Base-by-base conservation (phyloP, 768 basidiomycete genomes). In the Tricholoma bakamatsutake region DNA sequence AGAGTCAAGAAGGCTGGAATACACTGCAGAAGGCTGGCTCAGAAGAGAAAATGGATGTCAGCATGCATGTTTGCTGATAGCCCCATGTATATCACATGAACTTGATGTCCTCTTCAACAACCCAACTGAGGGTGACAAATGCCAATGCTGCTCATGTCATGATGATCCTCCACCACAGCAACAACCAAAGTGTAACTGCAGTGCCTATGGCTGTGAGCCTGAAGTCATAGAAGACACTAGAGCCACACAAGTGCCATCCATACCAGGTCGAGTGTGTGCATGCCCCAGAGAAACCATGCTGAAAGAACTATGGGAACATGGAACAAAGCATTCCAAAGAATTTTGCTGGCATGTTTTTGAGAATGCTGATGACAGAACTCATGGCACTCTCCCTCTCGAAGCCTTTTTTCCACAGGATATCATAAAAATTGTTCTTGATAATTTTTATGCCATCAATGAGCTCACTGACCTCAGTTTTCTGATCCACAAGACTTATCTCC, bases 361-460 rank as follows among this genome's bases (percentile, higher is more conserved):
- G 45, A 28, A 27, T 12, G 4, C 71, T 45, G 71, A 70, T 40
- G 74, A 28, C 6, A 27, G 45, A 46, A 2, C 5, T 1, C 28
- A 46, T 13, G 27, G 45, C 15, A 4, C 28, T 28, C 27, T 46
- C 24, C 27, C 45, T 27, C 45, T 28, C 2, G 12, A 28, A 46
- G 45, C 45, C 12, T 46, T 46, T 45, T 45, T 27, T 11, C n/a
- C 27, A 9, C 45, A 5, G 10, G 45, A 46, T 46, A 27, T 28
- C 24, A 46, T 46, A 11, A 46, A 46, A 46, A 12, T 6, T 15
- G 27, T 46, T 12, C 45, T 46, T 5, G 11, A 46, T 13, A 46
- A 27, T 28, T 46, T 46, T 13, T 46, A 46, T 13, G 4, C 12
- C 12, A 46, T 46, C 11, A 13, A 6, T 8, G 21, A 46, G 13